Percentiles rank a stretch among this genome's conserved stretches.
Conservation (phyloP, 176 grass and related monocot genomes). For the Musa acuminata region DNA sequence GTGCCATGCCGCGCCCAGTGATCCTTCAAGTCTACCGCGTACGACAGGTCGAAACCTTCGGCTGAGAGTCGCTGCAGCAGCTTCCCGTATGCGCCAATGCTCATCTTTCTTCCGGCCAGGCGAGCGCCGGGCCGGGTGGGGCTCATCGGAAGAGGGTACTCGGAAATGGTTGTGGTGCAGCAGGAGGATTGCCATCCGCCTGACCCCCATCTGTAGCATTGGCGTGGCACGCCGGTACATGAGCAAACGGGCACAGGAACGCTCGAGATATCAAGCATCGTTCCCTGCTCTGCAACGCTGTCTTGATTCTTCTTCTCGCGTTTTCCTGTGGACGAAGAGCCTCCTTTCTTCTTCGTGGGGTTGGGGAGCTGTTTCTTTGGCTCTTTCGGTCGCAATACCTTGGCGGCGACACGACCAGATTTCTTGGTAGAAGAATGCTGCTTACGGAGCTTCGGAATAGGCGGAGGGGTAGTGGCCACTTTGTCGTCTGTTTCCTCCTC, state of each 20-base stretch:
- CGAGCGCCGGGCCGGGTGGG: constrained; percentile 20
- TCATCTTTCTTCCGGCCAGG: constrained; percentile 25
- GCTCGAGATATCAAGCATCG: constrained; percentile 8
- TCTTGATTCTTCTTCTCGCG: constrained; percentile 20
- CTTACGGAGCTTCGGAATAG: background rate
- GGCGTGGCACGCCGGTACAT: constrained; percentile 18
- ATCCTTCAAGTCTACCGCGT: background rate
- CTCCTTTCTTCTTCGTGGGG: constrained; percentile 17
- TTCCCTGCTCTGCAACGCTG: background rate
- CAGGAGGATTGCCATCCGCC: constrained; percentile 29
- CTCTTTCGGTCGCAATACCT: constrained; percentile 13
- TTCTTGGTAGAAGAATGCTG: constrained; percentile 13
- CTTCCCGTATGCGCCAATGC: constrained; percentile 24
- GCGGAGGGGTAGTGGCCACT: background rate
- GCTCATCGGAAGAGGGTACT: constrained; percentile 28
- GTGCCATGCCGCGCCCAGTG: background rate
- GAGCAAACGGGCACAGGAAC: constrained; percentile 26
- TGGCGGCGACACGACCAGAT: background rate
- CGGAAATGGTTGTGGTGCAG: constrained; percentile 23
- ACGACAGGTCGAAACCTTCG: background rate
- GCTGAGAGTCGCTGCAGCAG: constrained; percentile 19
- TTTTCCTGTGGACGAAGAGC: background rate
- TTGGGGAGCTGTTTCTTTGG: constrained; percentile 9
- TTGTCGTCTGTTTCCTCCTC: background rate
- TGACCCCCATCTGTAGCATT: constrained; percentile 23